Base-by-base conservation (phyloP, 495 filamentous ascomycete species). In the Staphylotrichum tortipilum region DNA sequence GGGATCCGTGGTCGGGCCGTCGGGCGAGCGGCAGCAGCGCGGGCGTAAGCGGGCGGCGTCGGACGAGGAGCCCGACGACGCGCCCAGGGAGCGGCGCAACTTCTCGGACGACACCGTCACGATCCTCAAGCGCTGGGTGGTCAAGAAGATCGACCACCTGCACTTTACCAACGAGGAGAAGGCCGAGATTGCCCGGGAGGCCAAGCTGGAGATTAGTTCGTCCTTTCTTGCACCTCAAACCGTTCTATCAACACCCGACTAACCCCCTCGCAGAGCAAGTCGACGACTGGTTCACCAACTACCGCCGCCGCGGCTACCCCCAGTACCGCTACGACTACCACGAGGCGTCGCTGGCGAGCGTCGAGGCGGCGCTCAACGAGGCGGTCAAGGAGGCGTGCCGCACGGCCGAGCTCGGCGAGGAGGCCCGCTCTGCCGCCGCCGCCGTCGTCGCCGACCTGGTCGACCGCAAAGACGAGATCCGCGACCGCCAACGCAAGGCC, bases 211-310 rank as follows among this genome's bases (percentile, higher is more conserved):
- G 30, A 26, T 45, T n/a, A 45, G 43, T 45, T 34, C 15, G 2
- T 29, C 17, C n/a, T 17, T 34, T 35, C 30, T 34, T 45, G 4
- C n/a, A n/a, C n/a, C 9, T 8, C 9, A 39, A 3, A 4, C 18
- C 7, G 7, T 33, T 31, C 40, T 43, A 2, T 29, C 11, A 8
- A 26, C 17, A 21, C 17, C 15, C 26, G 26, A 30, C 4, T 10
- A 21, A 11, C 21, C 30, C 2, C 43, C 4, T 9, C 17, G 26
- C 45, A 45, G 43, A 45, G 26, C 29, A 43, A 29, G 19, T 50
- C 29, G 28, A 30, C 1, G 28, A 28, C 29, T 50, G 47, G 47
- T 43, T 33, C 38, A 50, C 29, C 47, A 50, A 50, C 38, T 29
- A 22, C 47, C 47, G 39, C 8, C 47, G 47, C 21, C 47, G 45